phyloP scores from a whole-genome alignment of 1,139 yeast species.

The Blastobotrys aristatus region DNA sequence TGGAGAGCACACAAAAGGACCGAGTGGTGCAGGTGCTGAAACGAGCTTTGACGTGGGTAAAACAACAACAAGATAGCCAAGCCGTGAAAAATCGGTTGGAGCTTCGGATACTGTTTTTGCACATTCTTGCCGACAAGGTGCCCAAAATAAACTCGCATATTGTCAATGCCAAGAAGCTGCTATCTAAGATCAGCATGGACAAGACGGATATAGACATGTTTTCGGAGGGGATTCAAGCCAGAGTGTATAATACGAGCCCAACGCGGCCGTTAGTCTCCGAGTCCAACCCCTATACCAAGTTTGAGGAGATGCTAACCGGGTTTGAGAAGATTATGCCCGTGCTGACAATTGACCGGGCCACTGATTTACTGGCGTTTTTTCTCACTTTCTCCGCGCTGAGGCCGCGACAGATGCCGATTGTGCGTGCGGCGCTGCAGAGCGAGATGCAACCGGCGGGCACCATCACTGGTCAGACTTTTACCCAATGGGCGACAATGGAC shows the following conservation, averaged over 20 bases:
- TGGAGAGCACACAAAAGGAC: slow-evolving; percentile 22
- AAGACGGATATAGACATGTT: slow-evolving; percentile 16
- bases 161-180: slow-evolving; percentile 6
- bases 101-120: slow-evolving; percentile 21
- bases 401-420: slow-evolving; percentile 27
- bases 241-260: slow-evolving; percentile 31
- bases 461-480: slow-evolving; percentile 22
- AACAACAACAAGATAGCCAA: slow-evolving; percentile 14
- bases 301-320: slow-evolving; percentile 21
- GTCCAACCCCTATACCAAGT: slow-evolving; percentile 23
- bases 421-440: slow-evolving; percentile 30
- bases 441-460: slow-evolving; percentile 17
- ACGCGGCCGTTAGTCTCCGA: slow-evolving; percentile 25
- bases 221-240: slow-evolving; percentile 27
- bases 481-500: slow-evolving; percentile 32
- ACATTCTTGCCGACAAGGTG: slow-evolving; percentile 21
- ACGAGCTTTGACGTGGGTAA: slow-evolving; percentile 21
- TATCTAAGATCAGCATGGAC: slow-evolving; percentile 1
- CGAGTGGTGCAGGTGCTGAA: slow-evolving; percentile 23
- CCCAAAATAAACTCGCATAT: slow-evolving; percentile 19
- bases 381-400: slow-evolving; percentile 25
- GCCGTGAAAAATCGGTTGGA: slow-evolving; percentile 19
- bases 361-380: slow-evolving; percentile 31
- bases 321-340: slow-evolving; percentile 21
- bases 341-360: slow-evolving; percentile 20